These are phyloP conservation scores for Aspergillus wentii DNA, from an alignment of 495 filamentous ascomycete genomes.

Conservation along the genomic window DNA sequence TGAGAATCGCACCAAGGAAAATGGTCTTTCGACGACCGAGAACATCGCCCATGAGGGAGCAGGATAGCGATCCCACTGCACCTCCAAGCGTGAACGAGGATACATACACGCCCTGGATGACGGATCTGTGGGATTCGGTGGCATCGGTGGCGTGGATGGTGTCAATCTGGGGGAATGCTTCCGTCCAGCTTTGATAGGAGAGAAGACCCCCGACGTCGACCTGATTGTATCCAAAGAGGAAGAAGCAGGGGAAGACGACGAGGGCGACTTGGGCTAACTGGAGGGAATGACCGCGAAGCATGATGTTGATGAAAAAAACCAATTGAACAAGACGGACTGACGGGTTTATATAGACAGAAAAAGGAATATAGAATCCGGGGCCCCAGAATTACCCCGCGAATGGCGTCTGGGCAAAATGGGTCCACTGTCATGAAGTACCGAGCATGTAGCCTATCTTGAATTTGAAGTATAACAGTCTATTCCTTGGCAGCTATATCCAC, in stretches of 20 bases:
- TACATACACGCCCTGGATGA: slow-evolving; percentile 23
- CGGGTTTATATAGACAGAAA: neutral
- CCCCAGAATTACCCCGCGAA: neutral
- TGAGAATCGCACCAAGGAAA: slow-evolving; percentile 17
- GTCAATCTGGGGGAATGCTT: slow-evolving; percentile 15
- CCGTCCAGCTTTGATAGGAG: slow-evolving; percentile 10
- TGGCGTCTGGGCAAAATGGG: neutral
- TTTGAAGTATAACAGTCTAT: neutral
- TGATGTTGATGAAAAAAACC: neutral
- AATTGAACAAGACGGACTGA: neutral
- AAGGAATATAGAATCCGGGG: neutral
- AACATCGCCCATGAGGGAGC: slow-evolving; percentile 22
- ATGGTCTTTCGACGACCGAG: slow-evolving; percentile 30
- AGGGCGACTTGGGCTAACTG: slow-evolving; percentile 13
- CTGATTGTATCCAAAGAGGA: slow-evolving; percentile 25
- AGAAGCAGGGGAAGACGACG: slow-evolving; percentile 23
- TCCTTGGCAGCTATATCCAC: neutral
- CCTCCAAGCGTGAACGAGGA: slow-evolving; percentile 27
- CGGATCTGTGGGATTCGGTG: slow-evolving; percentile 7
- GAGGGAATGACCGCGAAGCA: slow-evolving; percentile 7
- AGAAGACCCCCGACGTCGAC: slow-evolving; percentile 15
- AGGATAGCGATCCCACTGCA: slow-evolving; percentile 22
- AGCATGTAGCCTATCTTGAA: neutral
- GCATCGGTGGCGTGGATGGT: slow-evolving; percentile 3
- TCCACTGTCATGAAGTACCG: neutral